These are phyloP conservation scores for Flaveria sonorensis DNA, from an alignment of 129 eudicot genomes.

Conservation along the genomic window DNA sequence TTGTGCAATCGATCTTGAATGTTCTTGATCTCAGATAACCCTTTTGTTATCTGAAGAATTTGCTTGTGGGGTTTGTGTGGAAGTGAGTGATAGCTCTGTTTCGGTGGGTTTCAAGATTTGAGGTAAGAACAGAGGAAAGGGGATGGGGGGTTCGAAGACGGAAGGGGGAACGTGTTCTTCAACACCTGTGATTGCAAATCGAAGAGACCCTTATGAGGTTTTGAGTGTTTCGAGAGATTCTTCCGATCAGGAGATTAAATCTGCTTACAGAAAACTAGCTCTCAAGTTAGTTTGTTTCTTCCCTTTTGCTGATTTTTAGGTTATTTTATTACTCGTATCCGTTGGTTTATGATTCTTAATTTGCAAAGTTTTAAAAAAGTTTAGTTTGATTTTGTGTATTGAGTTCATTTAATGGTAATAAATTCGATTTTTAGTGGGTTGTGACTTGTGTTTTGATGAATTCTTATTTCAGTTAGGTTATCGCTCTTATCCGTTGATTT, in stretches of 20 bases:
- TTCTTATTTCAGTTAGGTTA: not conserved
- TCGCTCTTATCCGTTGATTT: not conserved
- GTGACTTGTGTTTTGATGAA: not conserved
- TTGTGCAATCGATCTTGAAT: slow-evolving; percentile 14
- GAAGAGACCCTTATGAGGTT: slow-evolving; percentile 95
- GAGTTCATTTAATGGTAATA: slow-evolving; percentile 4
- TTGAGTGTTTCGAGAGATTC: slow-evolving; percentile 70
- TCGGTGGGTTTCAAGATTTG: too few species aligned
- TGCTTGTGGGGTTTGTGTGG: slow-evolving; percentile 5
- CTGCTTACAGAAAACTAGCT: slow-evolving; percentile 95
- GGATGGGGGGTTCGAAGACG: slow-evolving; percentile 53
- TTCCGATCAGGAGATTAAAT: slow-evolving; percentile 91
- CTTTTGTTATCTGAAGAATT: not conserved
- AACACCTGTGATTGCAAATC: slow-evolving; percentile 46
- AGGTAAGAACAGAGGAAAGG: slow-evolving; percentile 3
- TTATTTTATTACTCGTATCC: too few species aligned
- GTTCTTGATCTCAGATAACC: not conserved
- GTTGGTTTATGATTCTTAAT: not conserved
- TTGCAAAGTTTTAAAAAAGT: not conserved
- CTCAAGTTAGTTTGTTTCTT: slow-evolving; percentile 62
- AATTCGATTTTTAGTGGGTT: not conserved
- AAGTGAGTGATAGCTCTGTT: not conserved
- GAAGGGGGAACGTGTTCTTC: slow-evolving; percentile 56
- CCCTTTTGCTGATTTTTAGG: not conserved
- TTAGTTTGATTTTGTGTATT: not conserved